A percentile compares a stretch with the other conserved stretches of the same genome.
Conservation (phyloP, 1,284 basidiomycete genomes). For the Retiboletus flavoniger region DNA sequence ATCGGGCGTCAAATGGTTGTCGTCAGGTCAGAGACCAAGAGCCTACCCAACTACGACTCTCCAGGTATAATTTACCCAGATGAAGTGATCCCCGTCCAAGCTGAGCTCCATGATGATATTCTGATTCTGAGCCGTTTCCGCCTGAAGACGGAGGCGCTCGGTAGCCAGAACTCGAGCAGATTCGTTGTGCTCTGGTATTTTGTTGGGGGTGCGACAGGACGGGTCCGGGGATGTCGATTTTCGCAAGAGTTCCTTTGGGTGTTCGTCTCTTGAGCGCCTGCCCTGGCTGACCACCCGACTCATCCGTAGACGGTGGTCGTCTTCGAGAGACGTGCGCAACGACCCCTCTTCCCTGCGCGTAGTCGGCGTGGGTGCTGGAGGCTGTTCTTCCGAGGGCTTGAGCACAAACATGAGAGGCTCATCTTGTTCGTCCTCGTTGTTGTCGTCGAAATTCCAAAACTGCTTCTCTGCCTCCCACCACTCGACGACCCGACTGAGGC, state of each 20-base stretch:
- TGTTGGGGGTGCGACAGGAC: slow-evolving; percentile 38
- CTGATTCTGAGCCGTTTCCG: slow-evolving; percentile 90
- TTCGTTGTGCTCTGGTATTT: slow-evolving; percentile 56
- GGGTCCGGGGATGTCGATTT: slow-evolving; percentile 36
- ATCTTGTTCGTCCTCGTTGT: slow-evolving; percentile 86
- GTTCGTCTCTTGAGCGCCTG: slow-evolving; percentile 58
- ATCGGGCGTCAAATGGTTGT: slow-evolving; percentile 12
- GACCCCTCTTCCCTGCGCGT: slow-evolving; percentile 47
- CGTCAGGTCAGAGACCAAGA: background rate
- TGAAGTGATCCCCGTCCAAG: slow-evolving; percentile 87
- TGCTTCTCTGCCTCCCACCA: slow-evolving; percentile 99
- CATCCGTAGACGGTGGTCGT: slow-evolving; percentile 54
- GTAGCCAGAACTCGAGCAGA: slow-evolving; percentile 78
- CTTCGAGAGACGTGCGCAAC: slow-evolving; percentile 52
- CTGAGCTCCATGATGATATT: slow-evolving; percentile 96
- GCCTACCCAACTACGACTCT: slow-evolving; percentile 87
- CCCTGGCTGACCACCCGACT: slow-evolving; percentile 50
- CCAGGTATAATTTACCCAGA: slow-evolving; percentile 97
- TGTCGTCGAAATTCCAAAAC: slow-evolving; percentile 99
- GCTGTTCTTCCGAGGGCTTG: slow-evolving; percentile 69
- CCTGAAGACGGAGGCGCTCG: slow-evolving; percentile 81
- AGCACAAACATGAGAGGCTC: slow-evolving; percentile 89
- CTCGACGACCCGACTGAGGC: slow-evolving; percentile 93
- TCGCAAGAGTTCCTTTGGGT: slow-evolving; percentile 47
- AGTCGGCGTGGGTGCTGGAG: slow-evolving; percentile 42